Percentiles rank a stretch among this genome's conserved stretches.
phyloP scores from a whole-genome alignment of 1,284 basidiomycete species.

The Tilletia caries region DNA sequence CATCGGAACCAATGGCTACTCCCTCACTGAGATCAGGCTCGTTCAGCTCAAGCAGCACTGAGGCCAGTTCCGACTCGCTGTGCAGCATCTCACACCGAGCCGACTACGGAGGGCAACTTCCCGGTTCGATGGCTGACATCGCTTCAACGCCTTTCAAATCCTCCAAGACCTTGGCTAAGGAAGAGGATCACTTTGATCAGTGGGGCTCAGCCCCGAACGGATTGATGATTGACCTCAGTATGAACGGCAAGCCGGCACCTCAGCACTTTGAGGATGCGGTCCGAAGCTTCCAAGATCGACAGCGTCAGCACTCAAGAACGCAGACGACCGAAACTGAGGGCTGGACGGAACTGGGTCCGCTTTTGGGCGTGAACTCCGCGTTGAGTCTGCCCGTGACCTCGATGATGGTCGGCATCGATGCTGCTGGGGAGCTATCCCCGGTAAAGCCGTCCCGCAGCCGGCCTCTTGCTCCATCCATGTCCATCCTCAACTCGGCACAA shows the following conservation, averaged over 20 bases:
- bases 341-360: neutral
- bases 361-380: neutral
- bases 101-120: too few species aligned
- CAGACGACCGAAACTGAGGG: neutral
- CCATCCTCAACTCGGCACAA: neutral
- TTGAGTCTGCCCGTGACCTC: neutral
- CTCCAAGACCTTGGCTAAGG: too few species aligned
- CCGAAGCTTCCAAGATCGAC: neutral
- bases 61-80: neutral
- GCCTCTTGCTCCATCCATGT: neutral
- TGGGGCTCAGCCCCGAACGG: constrained; percentile 1
- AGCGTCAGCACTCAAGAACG: neutral
- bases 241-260: neutral
- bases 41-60: neutral
- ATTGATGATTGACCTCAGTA: neutral
- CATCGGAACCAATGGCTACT: neutral
- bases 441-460: neutral
- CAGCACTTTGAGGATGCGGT: neutral
- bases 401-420: neutral
- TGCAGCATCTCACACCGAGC: too few species aligned
- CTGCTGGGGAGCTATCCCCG: neutral
- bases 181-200: neutral
- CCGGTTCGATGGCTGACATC: too few species aligned
- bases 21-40: neutral
- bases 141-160: too few species aligned